Conservation (phyloP, 257 asterid genomes). For the Haberlea rhodopensis region DNA sequence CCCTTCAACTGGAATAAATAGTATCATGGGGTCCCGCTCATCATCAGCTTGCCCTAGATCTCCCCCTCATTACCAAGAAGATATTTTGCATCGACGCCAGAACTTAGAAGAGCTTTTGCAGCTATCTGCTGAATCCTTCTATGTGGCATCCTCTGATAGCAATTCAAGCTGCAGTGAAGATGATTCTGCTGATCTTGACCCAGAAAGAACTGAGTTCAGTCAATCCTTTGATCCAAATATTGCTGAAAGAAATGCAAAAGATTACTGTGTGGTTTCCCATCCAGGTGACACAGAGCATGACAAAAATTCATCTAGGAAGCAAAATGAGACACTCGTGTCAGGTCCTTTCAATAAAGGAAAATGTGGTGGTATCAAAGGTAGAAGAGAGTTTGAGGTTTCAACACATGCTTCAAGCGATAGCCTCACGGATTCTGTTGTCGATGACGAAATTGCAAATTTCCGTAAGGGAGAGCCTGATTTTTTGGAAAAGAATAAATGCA, state of each 20-base stretch:
- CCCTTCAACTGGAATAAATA: constrained; percentile 40
- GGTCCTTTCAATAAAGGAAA: constrained; percentile 32
- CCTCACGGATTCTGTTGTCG: constrained; percentile 26
- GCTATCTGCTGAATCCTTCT: constrained; percentile 69
- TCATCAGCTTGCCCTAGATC: constrained; percentile 62
- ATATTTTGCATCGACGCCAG: constrained; percentile 81
- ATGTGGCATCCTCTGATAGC: constrained; percentile 79
- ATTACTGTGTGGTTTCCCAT: constrained; percentile 23
- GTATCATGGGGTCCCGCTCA: constrained; percentile 42
- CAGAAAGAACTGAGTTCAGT: constrained; percentile 35
- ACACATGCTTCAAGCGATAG: constrained; percentile 27
- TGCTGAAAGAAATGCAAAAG: constrained; percentile 32
- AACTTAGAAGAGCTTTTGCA: constrained; percentile 82
- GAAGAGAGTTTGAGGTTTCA: constrained; percentile 33
- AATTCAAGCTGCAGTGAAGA: constrained; percentile 75
- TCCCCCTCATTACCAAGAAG: constrained; percentile 92
- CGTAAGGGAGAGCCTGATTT: constrained; percentile 36
- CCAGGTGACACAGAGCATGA: constrained; percentile 32
- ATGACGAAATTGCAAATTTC: constrained; percentile 30
- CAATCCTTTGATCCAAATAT: constrained; percentile 37
- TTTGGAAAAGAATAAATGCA: constrained; percentile 43
- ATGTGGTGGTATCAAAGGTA: constrained; percentile 22
- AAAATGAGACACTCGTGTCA: constrained; percentile 39
- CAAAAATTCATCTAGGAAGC: constrained; percentile 28
- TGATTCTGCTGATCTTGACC: constrained; percentile 44